Conservation (phyloP, 1,284 basidiomycete species). For the Puccinia hordei region DNA sequence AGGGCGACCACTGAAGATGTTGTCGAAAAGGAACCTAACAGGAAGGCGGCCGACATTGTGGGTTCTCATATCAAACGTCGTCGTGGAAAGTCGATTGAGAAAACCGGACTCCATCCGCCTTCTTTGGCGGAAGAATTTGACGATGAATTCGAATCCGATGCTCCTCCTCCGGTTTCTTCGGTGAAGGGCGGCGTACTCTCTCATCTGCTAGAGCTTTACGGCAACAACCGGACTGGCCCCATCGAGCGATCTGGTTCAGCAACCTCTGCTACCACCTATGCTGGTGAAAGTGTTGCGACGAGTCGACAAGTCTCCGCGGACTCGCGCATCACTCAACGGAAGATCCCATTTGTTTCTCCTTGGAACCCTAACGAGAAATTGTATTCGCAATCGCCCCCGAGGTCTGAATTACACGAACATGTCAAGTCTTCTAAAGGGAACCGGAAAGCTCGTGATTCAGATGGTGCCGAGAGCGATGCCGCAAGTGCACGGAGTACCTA, state of each 20-base stretch:
- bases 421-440: conserved; percentile 16
- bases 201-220: conserved; percentile 44
- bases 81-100: conserved; percentile 15
- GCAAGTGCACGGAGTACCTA: conserved; percentile 14
- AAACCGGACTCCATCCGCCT: not conserved
- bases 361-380: conserved; percentile 11
- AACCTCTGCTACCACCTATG: conserved; percentile 39
- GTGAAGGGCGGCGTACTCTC: conserved; percentile 47
- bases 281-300: conserved; percentile 38
- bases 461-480: conserved; percentile 34
- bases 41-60: conserved; percentile 35
- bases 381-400: not conserved
- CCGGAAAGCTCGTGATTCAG: conserved; percentile 40
- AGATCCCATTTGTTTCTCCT: conserved; percentile 8
- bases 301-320: conserved; percentile 37
- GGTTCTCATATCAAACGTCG: conserved; percentile 42
- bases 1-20: conserved; percentile 41
- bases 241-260: conserved; percentile 42
- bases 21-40: conserved; percentile 34
- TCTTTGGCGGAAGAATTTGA: not conserved
- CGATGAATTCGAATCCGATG: conserved; percentile 30
- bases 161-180: not conserved
- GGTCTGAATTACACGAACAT: not conserved
- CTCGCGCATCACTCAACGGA: conserved; percentile 21
- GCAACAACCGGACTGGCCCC: conserved; percentile 10